Percentiles rank a stretch among this genome's conserved stretches.
phyloP scores from a whole-genome alignment of 768 basidiomycete genomes.

The Collybia sp. region DNA sequence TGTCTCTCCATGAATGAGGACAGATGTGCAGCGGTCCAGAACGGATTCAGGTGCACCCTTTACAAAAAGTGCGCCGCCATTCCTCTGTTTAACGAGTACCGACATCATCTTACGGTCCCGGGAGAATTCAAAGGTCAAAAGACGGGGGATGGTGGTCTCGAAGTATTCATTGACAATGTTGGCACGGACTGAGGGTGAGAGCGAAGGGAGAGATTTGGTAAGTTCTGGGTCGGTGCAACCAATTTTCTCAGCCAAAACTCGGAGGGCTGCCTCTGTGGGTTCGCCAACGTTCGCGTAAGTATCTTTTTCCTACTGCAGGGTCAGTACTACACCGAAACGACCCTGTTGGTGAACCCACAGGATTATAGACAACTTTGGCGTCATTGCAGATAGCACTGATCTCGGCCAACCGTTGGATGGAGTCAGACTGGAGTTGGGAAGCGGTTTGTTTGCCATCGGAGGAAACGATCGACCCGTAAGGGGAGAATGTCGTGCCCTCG shows the following conservation, averaged over 20 bases:
- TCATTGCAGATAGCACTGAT: slow-evolving; percentile 95
- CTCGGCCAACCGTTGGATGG: slow-evolving; percentile 82
- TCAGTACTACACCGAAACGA: neutral
- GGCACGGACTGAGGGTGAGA: slow-evolving; percentile 60
- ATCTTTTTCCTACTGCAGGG: slow-evolving; percentile 60
- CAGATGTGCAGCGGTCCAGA: slow-evolving; percentile 80
- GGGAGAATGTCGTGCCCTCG: slow-evolving; percentile 91
- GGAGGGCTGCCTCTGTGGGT: slow-evolving; percentile 95
- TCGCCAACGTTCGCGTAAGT: slow-evolving; percentile 85
- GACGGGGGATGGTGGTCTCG: slow-evolving; percentile 67
- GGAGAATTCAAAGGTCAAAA: slow-evolving; percentile 96
- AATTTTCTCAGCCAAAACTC: slow-evolving; percentile 93
- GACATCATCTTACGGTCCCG: slow-evolving; percentile 99
- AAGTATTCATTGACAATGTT: slow-evolving; percentile 84
- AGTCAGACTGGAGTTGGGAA: slow-evolving; percentile 58
- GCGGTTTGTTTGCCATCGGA: slow-evolving; percentile 56
- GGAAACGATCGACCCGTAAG: slow-evolving; percentile 67
- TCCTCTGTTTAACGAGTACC: slow-evolving; percentile 73
- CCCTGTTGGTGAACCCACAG: slow-evolving; percentile 37
- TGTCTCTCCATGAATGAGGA: slow-evolving; percentile 57
- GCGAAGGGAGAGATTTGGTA: slow-evolving; percentile 47
- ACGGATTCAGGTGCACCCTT: slow-evolving; percentile 98
- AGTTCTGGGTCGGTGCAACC: slow-evolving; percentile 64
- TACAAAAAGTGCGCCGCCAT: slow-evolving; percentile 76
- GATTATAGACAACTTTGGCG: slow-evolving; percentile 80